phyloP scores from a whole-genome alignment of 202 grass and related monocot genomes.

The Schoenoplectus triqueter region DNA sequence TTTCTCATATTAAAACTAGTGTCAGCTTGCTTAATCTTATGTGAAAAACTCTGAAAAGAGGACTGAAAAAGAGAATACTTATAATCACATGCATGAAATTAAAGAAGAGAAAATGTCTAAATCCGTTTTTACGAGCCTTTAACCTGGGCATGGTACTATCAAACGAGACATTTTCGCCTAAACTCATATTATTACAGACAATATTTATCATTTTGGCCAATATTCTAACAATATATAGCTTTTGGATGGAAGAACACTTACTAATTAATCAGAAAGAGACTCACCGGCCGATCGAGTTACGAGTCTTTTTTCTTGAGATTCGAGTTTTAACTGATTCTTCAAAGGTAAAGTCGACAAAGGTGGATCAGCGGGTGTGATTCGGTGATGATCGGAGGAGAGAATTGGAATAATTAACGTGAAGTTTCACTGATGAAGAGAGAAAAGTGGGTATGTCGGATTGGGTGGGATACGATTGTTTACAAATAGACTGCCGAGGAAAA shows the following conservation, averaged over 20 bases:
- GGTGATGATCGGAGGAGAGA: neutral
- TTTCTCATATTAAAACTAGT: too few relatives aligned
- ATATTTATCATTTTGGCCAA: slow-evolving; percentile 27
- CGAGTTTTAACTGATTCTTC: neutral
- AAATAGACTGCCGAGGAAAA: too few relatives aligned
- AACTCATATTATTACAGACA: slow-evolving; percentile 38
- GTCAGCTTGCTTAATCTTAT: too few relatives aligned
- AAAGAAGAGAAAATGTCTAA: slow-evolving; percentile 75
- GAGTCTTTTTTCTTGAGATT: neutral
- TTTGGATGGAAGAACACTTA: too few relatives aligned
- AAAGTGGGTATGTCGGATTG: too few relatives aligned
- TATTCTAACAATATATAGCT: slow-evolving; percentile 14
- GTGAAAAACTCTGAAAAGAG: neutral
- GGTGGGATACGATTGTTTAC: too few relatives aligned
- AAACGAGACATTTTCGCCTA: slow-evolving; percentile 72
- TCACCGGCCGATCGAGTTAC: too few relatives aligned
- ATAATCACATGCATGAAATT: slow-evolving; percentile 69
- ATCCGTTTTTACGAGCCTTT: slow-evolving; percentile 71
- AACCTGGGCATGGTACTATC: slow-evolving; percentile 77
- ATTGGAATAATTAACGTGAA: neutral
- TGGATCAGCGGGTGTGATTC: neutral
- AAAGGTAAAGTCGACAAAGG: neutral
- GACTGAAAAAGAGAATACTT: neutral
- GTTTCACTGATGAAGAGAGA: neutral
- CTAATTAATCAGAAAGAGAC: neutral